Evolutionary conservation across 331 rosid species (phyloP).

Genomic region (Prunus yedoensis): DNA sequence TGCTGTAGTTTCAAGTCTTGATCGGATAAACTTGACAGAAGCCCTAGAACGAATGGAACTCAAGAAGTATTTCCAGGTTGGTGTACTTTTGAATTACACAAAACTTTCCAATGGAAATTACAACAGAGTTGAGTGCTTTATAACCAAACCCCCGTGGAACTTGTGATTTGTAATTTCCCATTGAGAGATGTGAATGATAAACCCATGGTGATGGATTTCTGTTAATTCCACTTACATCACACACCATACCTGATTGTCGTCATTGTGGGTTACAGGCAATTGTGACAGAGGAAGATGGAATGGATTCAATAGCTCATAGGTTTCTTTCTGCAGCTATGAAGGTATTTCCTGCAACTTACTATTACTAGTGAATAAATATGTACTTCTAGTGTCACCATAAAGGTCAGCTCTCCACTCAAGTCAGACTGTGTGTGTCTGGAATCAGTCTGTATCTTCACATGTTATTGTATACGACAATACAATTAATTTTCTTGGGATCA

Average conservation of each 20-base stretch:
- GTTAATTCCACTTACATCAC: neutral
- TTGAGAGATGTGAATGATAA: neutral
- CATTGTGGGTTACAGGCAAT: slow-evolving; percentile 61
- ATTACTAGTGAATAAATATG: neutral
- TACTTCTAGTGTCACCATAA: neutral
- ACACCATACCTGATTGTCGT: slow-evolving; percentile 27
- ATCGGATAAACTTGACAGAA: slow-evolving; percentile 74
- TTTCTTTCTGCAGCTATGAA: slow-evolving; percentile 98
- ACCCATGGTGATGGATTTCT: neutral
- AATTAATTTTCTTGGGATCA: slow-evolving; percentile 1
- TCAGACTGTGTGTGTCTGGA: neutral
- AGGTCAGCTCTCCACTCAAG: neutral
- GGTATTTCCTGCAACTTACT: slow-evolving; percentile 38
- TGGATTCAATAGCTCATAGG: slow-evolving; percentile 99
- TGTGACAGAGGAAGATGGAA: slow-evolving; percentile 95
- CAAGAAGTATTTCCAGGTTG: slow-evolving; percentile 87
- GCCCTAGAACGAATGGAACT: slow-evolving; percentile 75
- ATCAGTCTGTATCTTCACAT: neutral
- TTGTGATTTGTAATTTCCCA: neutral
- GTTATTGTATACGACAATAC: neutral
- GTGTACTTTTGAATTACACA: slow-evolving; percentile 12
- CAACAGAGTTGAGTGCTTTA: slow-evolving; percentile 1
- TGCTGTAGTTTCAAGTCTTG: slow-evolving; percentile 92
- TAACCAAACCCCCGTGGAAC: neutral
- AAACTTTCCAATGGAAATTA: neutral